Conservation (phyloP, 768 basidiomycete species). For the Gloeophyllum trabeum region DNA sequence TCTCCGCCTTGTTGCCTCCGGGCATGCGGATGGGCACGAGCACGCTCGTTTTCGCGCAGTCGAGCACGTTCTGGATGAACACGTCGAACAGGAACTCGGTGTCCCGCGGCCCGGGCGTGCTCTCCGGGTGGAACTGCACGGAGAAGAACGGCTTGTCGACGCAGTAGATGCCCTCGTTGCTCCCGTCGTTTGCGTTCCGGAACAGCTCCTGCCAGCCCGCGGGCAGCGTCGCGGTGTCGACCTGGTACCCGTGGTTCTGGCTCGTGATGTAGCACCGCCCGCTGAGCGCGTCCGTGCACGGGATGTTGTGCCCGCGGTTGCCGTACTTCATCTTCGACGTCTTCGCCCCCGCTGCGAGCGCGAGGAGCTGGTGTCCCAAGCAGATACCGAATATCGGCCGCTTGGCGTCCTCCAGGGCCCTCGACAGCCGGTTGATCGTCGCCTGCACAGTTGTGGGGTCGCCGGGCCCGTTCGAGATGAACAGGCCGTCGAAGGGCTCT, state of each 20-base stretch:
- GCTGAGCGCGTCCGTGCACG: slow-evolving; percentile 87
- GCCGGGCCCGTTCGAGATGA: slow-evolving; percentile 96
- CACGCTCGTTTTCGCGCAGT: slow-evolving; percentile 49
- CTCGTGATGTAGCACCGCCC: slow-evolving; percentile 98
- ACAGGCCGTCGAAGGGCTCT: slow-evolving; percentile 88
- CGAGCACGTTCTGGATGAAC: slow-evolving; percentile 80
- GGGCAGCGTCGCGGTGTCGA: slow-evolving; percentile 71
- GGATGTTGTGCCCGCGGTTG: slow-evolving; percentile 97
- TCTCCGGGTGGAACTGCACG: slow-evolving; percentile 98
- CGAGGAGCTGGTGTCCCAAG: slow-evolving; percentile 94
- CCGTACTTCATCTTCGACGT: slow-evolving; percentile 99
- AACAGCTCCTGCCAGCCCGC: slow-evolving; percentile 90
- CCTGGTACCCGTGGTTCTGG: slow-evolving; percentile 98
- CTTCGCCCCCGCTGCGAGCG: slow-evolving; percentile 85
- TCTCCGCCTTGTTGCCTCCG: slow-evolving; percentile 75
- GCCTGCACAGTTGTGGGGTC: slow-evolving; percentile 77
- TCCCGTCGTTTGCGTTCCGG: slow-evolving; percentile 91
- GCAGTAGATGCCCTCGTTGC: slow-evolving; percentile 96
- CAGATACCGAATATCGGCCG: slow-evolving; percentile 97
- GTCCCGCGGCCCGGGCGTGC: slow-evolving; percentile 91
- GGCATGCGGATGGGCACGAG: slow-evolving; percentile 57
- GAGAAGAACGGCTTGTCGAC: slow-evolving; percentile 93
- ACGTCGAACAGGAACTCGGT: slow-evolving; percentile 99
- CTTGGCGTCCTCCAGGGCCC: slow-evolving; percentile 60
- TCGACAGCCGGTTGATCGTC: slow-evolving; percentile 59